Percentiles rank a stretch among this genome's conserved stretches.
Evolutionary conservation across 805 yeast species (phyloP).

Genomic region (Geotrichum ghanense): DNA sequence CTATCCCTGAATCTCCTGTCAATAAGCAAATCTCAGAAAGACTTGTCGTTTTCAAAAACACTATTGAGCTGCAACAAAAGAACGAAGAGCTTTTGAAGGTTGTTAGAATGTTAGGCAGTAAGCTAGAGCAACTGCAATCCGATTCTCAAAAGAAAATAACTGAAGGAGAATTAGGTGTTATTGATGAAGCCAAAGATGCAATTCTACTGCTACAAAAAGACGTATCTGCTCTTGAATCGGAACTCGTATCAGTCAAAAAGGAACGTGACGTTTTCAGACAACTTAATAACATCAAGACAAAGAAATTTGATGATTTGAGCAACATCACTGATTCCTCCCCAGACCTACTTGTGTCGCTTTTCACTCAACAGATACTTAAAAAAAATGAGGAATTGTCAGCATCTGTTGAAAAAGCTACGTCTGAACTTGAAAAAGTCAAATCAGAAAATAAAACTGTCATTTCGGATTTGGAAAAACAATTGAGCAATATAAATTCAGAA

Average conservation of each 20-base stretch:
- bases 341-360: slow-evolving; percentile 2
- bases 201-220: slow-evolving; percentile 21
- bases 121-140: slow-evolving; percentile 54
- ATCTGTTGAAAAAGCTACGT: slow-evolving; percentile 23
- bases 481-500: slow-evolving; percentile 29
- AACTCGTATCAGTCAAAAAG: slow-evolving; percentile 41
- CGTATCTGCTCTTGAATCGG: slow-evolving; percentile 37
- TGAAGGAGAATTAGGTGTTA: slow-evolving; percentile 22
- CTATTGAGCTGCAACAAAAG: slow-evolving; percentile 58
- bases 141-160: slow-evolving; percentile 14
- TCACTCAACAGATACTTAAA: slow-evolving; percentile 9
- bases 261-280: slow-evolving; percentile 61
- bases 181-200: slow-evolving; percentile 25
- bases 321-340: slow-evolving; percentile 1
- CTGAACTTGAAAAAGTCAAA: slow-evolving; percentile 28
- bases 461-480: slow-evolving; percentile 37
- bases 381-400: slow-evolving; percentile 17
- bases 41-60: slow-evolving; percentile 55
- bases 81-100: slow-evolving; percentile 62
- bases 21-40: slow-evolving; percentile 62
- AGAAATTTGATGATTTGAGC: background rate
- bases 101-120: slow-evolving; percentile 59
- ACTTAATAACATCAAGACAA: slow-evolving; percentile 13
- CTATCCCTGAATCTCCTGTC: slow-evolving; percentile 45
- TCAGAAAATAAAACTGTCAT: slow-evolving; percentile 34